phyloP scores from a whole-genome alignment of 208 protist genomes.

The Leishmania mexicana region DNA sequence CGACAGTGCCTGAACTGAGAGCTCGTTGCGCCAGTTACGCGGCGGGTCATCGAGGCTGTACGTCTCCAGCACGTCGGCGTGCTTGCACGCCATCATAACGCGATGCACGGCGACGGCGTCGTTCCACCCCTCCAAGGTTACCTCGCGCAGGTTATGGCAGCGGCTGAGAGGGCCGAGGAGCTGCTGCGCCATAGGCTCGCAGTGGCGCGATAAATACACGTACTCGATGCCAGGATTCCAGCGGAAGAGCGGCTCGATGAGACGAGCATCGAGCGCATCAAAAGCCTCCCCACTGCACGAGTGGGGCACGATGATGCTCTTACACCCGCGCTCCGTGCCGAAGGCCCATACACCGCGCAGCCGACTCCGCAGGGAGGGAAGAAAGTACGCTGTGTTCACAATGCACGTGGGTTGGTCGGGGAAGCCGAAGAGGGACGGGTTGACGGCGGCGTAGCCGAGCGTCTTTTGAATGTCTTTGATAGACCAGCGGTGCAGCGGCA shows the following conservation, averaged over 20 bases:
- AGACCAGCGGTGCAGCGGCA: conserved; percentile 85
- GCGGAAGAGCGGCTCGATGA: conserved; percentile 84
- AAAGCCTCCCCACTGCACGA: conserved; percentile 76
- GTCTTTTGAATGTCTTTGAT: conserved; percentile 69
- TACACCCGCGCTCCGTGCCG: conserved; percentile 85
- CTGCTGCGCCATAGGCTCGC: conserved; percentile 79
- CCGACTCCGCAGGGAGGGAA: conserved; percentile 75
- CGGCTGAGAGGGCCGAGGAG: conserved; percentile 62
- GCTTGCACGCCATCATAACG: conserved; percentile 86
- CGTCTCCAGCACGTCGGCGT: conserved; percentile 81
- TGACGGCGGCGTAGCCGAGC: conserved; percentile 73
- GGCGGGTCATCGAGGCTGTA: conserved; percentile 75
- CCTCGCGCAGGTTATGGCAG: conserved; percentile 59
- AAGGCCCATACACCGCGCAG: conserved; percentile 79
- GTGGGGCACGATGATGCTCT: conserved; percentile 80
- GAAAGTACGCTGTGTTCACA: conserved; percentile 89
- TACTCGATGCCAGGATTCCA: conserved; percentile 90
- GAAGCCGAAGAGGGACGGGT: conserved; percentile 89
- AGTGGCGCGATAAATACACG: conserved; percentile 84
- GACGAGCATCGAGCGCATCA: conserved; percentile 77
- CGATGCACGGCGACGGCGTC: conserved; percentile 87
- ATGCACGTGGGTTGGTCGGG: conserved; percentile 84
- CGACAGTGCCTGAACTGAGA: conserved; percentile 84
- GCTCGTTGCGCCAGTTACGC: conserved; percentile 84
- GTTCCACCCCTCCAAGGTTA: conserved; percentile 88